A percentile compares a stretch with the other conserved stretches of the same genome.
phyloP scores from a whole-genome alignment of 2,329 filamentous ascomycete species.

The Pseudocercospora musae region DNA sequence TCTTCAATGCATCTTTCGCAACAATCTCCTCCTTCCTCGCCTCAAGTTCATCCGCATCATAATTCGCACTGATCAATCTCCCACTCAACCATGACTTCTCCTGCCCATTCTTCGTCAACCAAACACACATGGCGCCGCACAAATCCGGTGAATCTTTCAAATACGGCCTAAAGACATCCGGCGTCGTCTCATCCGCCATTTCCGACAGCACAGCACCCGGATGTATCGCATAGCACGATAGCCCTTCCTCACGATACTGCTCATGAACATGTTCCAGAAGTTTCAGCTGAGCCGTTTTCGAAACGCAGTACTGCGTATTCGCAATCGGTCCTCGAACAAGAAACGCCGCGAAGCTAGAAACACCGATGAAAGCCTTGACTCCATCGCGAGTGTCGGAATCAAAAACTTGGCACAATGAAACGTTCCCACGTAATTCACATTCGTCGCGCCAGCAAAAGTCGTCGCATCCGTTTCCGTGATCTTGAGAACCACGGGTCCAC shows the following conservation, averaged over 20 bases:
- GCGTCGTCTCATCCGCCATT: slow-evolving; percentile 36
- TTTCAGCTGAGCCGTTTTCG: slow-evolving; percentile 39
- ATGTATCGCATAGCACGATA: slow-evolving; percentile 36
- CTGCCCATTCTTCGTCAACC: slow-evolving; percentile 31
- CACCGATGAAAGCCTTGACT: slow-evolving; percentile 34
- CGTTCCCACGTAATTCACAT: slow-evolving; percentile 32
- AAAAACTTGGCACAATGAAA: slow-evolving; percentile 32
- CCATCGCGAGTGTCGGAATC: slow-evolving; percentile 23
- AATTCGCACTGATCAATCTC: slow-evolving; percentile 37
- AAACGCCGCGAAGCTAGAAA: slow-evolving; percentile 33
- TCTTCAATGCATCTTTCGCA: slow-evolving; percentile 36
- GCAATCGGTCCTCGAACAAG: slow-evolving; percentile 41
- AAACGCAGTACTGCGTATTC: slow-evolving; percentile 40
- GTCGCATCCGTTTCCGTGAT: slow-evolving; percentile 24
- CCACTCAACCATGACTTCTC: slow-evolving; percentile 38
- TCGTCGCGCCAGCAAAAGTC: slow-evolving; percentile 23
- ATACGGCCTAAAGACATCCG: slow-evolving; percentile 26
- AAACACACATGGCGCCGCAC: slow-evolving; percentile 35
- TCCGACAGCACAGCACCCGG: slow-evolving; percentile 39
- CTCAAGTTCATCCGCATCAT: slow-evolving; percentile 39
- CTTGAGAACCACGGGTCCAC: slow-evolving; percentile 20
- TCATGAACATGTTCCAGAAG: slow-evolving; percentile 41
- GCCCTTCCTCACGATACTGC: slow-evolving; percentile 31
- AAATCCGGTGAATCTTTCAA: slow-evolving; percentile 34
- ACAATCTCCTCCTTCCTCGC: slow-evolving; percentile 36